phyloP scores from a whole-genome alignment of 768 basidiomycete genomes.

The Gloeophyllum trabeum region DNA sequence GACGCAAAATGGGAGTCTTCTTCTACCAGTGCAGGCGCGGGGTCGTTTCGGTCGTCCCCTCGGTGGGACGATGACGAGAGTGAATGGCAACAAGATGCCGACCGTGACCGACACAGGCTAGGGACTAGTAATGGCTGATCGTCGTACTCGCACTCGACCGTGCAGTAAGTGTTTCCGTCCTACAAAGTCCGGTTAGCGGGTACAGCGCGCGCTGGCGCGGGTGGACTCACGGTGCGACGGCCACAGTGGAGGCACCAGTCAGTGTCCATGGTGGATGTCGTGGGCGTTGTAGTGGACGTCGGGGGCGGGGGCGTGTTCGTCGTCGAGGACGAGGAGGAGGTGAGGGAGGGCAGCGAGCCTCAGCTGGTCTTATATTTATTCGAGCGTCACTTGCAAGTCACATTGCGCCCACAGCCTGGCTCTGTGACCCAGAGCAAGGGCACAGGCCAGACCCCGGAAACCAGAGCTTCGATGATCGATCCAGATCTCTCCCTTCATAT shows the following conservation, averaged over 20 bases:
- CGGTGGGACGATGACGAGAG: too few species aligned
- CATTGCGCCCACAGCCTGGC: too few species aligned
- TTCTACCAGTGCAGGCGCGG: conserved; percentile 3
- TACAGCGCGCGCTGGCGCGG: conserved; percentile 2
- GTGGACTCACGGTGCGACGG: conserved; percentile 38
- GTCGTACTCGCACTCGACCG: conserved; percentile 27
- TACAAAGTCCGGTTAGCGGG: conserved; percentile 18
- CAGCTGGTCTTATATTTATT: neutral
- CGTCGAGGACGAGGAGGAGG: conserved; percentile 1
- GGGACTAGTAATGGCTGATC: conserved; percentile 13
- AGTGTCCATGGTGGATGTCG: conserved; percentile 38
- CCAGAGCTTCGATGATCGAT: too few species aligned
- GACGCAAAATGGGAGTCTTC: conserved; percentile 3
- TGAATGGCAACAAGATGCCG: too few species aligned
- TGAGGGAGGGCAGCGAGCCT: neutral
- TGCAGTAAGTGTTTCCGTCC: conserved; percentile 39
- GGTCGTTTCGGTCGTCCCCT: conserved; percentile 5
- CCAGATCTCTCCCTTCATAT: too few species aligned
- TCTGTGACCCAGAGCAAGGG: too few species aligned
- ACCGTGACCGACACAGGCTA: conserved; percentile 4
- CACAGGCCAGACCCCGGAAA: too few species aligned
- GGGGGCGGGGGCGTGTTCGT: conserved; percentile 11
- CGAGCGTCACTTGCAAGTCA: too few species aligned
- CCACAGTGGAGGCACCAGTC: conserved; percentile 67
- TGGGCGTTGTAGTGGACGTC: conserved; percentile 6